Base-by-base conservation (phyloP, 2,329 filamentous ascomycete genomes). In the Zasmidium cellare region DNA sequence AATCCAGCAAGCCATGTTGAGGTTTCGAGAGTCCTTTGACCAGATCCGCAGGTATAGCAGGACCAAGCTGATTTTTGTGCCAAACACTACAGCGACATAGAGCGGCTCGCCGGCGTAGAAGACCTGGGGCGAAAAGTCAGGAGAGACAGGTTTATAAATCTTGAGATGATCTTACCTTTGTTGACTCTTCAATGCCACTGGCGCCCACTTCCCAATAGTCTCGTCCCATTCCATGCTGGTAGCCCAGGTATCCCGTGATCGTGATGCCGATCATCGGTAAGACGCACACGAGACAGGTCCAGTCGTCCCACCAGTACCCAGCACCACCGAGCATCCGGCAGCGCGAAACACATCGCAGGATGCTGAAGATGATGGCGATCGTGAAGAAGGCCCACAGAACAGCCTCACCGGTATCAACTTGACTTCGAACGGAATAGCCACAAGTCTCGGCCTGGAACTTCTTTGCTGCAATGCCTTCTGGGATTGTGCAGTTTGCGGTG, bases 271-370 rank as follows among this genome's bases (percentile, higher is more conserved):
- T 46, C 57, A 56, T 47, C 5, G 53, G 53, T 3, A 55, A 28
- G 24, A 48, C 46, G 19, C 45, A 44, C 14, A 46, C 7, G 16
- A 59, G 16, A 16, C 50, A 22, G 18, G 45, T 48, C 20, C 25
- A 56, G 47, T 59, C 57, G 18, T 59, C 57, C 52, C 52, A 55
- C 41, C 57, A 49, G n/a, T 48, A 56, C 14, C 57, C 57, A 19
- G 41, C 52, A 24, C 57, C 57, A n/a, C 57, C 57, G 12, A 35
- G 25, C 35, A 25, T 16, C 47, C 23, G 47, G 22, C 31, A 50
- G 41, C 57, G 47, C 11, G 51, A 48, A 5, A 53, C 31, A 22
- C 41, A 22, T 3, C 57, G 46, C 12, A 46, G 19, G 5, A 51
- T 22, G 28, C 25, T 55, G 44, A 52, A 59, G 14, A 55, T 22